These are phyloP conservation scores for Canariomyces notabilis DNA, from an alignment of 2,329 filamentous ascomycete genomes.

Conservation along the genomic window DNA sequence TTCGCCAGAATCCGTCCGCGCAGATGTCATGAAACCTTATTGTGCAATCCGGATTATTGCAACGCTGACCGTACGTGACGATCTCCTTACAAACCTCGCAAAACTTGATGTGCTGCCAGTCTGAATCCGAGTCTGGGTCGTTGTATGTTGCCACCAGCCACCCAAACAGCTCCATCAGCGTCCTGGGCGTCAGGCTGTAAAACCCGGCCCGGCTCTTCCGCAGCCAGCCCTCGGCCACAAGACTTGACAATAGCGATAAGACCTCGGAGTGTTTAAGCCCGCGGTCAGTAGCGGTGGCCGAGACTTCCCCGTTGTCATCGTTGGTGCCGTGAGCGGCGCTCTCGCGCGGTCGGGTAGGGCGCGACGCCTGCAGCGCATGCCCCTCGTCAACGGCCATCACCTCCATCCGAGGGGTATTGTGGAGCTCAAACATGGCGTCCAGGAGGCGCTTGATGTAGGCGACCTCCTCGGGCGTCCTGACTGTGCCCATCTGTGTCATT, in stretches of 20 bases:
- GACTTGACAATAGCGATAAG: slow-evolving; percentile 61
- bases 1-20: slow-evolving; percentile 66
- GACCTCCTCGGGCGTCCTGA: slow-evolving; percentile 75
- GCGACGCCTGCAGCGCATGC: slow-evolving; percentile 67
- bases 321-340: slow-evolving; percentile 11
- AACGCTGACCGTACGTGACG: slow-evolving; percentile 78
- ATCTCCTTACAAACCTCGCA: slow-evolving; percentile 88
- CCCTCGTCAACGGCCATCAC: slow-evolving; percentile 76
- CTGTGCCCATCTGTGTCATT: slow-evolving; percentile 81
- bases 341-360: slow-evolving; percentile 41
- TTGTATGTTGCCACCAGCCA: slow-evolving; percentile 93
- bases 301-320: slow-evolving; percentile 26
- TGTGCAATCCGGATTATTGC: slow-evolving; percentile 60
- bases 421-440: slow-evolving; percentile 85
- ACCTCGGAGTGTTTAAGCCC: slow-evolving; percentile 73
- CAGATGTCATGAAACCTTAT: slow-evolving; percentile 75
- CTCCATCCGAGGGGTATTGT: slow-evolving; percentile 76
- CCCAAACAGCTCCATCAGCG: slow-evolving; percentile 74
- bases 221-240: slow-evolving; percentile 81
- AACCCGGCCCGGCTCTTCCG: slow-evolving; percentile 66
- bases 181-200: slow-evolving; percentile 71
- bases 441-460: slow-evolving; percentile 82
- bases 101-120: slow-evolving; percentile 72
- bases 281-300: slow-evolving; percentile 37
- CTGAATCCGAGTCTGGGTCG: slow-evolving; percentile 58